A percentile compares a stretch with the other conserved stretches of the same genome.
phyloP scores from a whole-genome alignment of 139 green algal genomes.

The Closterium sp. region DNA sequence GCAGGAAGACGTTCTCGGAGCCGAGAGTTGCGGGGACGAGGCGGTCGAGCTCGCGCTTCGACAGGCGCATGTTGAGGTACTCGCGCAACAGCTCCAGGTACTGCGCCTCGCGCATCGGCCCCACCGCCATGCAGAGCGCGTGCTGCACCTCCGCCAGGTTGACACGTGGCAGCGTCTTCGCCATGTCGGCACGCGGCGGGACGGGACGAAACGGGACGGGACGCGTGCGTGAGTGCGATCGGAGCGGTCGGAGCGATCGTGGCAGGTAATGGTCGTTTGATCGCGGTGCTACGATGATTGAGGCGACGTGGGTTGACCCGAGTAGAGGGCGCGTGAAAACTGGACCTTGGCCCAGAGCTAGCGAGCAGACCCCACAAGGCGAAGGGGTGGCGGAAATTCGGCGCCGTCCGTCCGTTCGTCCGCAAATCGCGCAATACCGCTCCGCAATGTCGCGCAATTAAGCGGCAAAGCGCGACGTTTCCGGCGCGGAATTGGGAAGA shows the following conservation, averaged over 20 bases:
- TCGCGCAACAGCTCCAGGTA: neutral
- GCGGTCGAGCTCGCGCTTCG: neutral
- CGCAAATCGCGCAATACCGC: neutral
- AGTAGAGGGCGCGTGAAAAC: no score
- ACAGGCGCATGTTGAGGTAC: neutral
- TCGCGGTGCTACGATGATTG: no score
- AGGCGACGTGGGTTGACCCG: no score
- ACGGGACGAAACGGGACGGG: no score
- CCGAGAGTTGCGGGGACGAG: neutral
- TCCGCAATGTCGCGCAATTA: neutral
- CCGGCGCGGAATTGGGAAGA: no score
- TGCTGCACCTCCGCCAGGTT: neutral
- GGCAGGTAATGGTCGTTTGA: no score
- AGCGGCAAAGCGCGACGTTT: neutral
- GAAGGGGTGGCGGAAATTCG: no score
- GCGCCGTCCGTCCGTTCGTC: no score
- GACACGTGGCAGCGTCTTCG: neutral
- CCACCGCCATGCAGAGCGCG: neutral
- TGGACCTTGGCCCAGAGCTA: no score
- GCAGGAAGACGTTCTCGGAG: neutral
- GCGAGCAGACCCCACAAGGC: no score
- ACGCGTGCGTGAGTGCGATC: no score
- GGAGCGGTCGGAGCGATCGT: no score
- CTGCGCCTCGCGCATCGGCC: neutral
- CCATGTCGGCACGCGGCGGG: neutral